phyloP scores from a whole-genome alignment of 2,329 filamentous ascomycete genomes.

The Aureobasidium subglaciale region DNA sequence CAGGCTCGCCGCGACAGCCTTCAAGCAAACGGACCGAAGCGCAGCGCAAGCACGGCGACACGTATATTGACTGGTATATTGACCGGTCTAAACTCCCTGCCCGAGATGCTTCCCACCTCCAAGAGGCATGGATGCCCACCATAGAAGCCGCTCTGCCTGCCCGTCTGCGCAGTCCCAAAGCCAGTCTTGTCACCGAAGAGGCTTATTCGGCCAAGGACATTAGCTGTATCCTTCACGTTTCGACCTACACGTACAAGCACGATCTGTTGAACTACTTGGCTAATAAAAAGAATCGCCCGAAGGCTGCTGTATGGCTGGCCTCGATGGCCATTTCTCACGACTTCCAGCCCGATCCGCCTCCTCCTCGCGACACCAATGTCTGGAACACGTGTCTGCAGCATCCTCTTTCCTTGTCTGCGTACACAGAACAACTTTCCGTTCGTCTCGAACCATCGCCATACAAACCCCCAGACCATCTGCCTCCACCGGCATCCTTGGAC shows the following conservation, averaged over 20 bases:
- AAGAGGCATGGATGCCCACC: neutral
- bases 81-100: neutral
- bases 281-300: slow-evolving; percentile 35
- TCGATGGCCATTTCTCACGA: slow-evolving; percentile 34
- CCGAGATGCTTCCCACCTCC: neutral
- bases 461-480: neutral
- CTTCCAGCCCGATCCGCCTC: neutral
- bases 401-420: neutral
- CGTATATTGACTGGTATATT: slow-evolving; percentile 7
- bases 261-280: slow-evolving; percentile 37
- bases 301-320: slow-evolving; percentile 39
- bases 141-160: slow-evolving; percentile 5
- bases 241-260: slow-evolving; percentile 15
- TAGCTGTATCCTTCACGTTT: slow-evolving; percentile 5
- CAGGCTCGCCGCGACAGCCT: neutral
- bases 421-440: neutral
- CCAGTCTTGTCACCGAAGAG: neutral
- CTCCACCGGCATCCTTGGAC: slow-evolving; percentile 15
- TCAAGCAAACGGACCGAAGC: neutral
- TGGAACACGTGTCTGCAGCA: neutral
- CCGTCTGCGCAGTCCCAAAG: neutral
- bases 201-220: slow-evolving; percentile 1
- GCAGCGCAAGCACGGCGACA: neutral
- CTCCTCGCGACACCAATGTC: neutral
- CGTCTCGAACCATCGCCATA: neutral